Evolutionary conservation across 192 early-diverging fungal species (phyloP), one percentile per base, ranked within the genome.

Genomic region (Rhizophagus sp.): DNA sequence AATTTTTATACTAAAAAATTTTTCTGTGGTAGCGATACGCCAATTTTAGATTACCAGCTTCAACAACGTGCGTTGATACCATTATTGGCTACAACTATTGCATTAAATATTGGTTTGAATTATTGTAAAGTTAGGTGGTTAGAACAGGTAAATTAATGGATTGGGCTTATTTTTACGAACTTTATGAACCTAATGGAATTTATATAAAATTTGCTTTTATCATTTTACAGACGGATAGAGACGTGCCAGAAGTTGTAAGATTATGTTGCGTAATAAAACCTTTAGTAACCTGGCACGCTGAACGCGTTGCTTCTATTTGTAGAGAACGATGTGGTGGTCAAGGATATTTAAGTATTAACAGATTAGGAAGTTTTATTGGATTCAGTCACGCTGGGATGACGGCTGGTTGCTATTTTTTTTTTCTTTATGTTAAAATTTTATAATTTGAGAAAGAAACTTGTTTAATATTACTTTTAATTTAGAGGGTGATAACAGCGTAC

Each of bases 181-280:
- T 65, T 33, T 17, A 24, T 67, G 82, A 17, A 15, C 17, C 47
- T 33, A 9, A 24, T 67, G 82, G 36, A 41, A 49, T 27, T 62
- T 80, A 8, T 34, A 67, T 73, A 39, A 82, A 79, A 36, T 36
- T 30, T 30, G 1, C 1, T 4, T 36, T 22, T 50, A 75, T 78
- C 2, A 85, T 79, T 13, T 79, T 84, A 39, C 62, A 85, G 80
- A 84, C 86, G 24, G 76, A 81, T 15, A 73, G 76, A 6, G 89
- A 92, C 77, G 88, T 84, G 41, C 84, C 84, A 1, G 91, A 93
- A 78, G 87, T 94, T 36, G 88, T 93, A 33, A 86, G 91, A 25
- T 87, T 93, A 19, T 91, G 90, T 82, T 94, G 93, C 79, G 91
- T 93, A 9, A 93, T 94, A 85, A 94, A 94, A 83, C 92, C 92